Conservation (phyloP, 2,329 filamentous ascomycete genomes). For the Davidsoniella virescens region DNA sequence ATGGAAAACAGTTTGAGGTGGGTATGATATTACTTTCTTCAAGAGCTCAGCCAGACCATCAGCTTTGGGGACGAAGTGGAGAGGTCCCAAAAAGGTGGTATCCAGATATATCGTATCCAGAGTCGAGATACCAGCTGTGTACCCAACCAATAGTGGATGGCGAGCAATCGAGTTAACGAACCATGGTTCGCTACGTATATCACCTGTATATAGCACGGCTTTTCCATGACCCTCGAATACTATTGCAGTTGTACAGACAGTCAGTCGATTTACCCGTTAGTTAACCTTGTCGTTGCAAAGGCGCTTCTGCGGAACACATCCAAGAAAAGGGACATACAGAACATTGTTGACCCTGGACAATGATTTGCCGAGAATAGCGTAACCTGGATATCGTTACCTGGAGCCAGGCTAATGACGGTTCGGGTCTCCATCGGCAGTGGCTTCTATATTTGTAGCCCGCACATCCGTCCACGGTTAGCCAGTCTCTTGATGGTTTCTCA, state of each 20-base stretch:
- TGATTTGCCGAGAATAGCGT: slow-evolving; percentile 87
- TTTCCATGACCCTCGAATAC: slow-evolving; percentile 60
- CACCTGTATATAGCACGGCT: slow-evolving; percentile 74
- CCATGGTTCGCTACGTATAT: slow-evolving; percentile 74
- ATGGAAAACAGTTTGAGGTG: slow-evolving; percentile 62
- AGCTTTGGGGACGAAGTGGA: slow-evolving; percentile 44
- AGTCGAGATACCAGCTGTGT: slow-evolving; percentile 45
- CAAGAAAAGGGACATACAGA: slow-evolving; percentile 31
- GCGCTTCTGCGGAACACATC: no score
- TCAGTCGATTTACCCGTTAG: no score
- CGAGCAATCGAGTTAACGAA: slow-evolving; percentile 60
- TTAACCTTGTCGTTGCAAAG: no score
- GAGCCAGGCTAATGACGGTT: slow-evolving; percentile 56
- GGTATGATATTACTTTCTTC: slow-evolving; percentile 49
- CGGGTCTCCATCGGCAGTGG: slow-evolving; percentile 70
- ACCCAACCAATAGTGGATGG: slow-evolving; percentile 60
- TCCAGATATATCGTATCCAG: slow-evolving; percentile 81
- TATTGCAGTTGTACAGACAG: slow-evolving; percentile 16
- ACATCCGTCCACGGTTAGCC: slow-evolving; percentile 2
- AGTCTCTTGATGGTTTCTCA: background rate
- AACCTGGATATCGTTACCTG: slow-evolving; percentile 53
- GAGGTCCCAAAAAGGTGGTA: slow-evolving; percentile 49
- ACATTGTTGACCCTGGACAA: slow-evolving; percentile 82
- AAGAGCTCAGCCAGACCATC: slow-evolving; percentile 63
- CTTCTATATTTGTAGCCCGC: slow-evolving; percentile 32